These are phyloP conservation scores for Verticillium longisporum DNA, from an alignment of 2,329 filamentous ascomycete species.

Conservation along the genomic window DNA sequence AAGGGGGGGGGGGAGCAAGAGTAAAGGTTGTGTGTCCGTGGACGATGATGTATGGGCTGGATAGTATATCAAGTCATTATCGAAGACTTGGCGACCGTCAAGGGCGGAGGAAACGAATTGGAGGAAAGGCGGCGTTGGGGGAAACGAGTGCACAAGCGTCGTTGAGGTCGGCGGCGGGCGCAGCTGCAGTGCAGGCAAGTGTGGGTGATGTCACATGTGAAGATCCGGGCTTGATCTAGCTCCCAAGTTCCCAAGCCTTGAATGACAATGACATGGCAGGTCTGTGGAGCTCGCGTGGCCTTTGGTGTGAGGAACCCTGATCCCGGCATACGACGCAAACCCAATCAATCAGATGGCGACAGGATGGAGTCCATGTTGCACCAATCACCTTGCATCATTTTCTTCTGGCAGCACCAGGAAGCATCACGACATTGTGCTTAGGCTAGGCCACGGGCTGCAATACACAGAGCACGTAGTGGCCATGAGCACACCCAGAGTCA, in stretches of 20 bases:
- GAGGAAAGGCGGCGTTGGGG: background rate
- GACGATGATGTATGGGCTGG: background rate
- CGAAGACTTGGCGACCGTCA: background rate
- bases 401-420: too few relatives aligned
- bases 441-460: too few relatives aligned
- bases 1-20: constrained; percentile 3
- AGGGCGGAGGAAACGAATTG: background rate
- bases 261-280: background rate
- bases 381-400: too few relatives aligned
- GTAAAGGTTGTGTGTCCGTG: background rate
- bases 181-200: background rate
- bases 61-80: constrained; percentile 2
- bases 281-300: background rate
- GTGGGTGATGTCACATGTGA: constrained; percentile 10
- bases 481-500: too few relatives aligned
- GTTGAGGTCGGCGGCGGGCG: constrained; percentile 2
- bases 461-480: too few relatives aligned
- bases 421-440: too few relatives aligned
- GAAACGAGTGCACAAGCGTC: background rate
- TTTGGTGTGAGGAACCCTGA: background rate
- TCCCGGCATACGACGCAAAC: too few relatives aligned
- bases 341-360: background rate
- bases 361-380: too few relatives aligned
- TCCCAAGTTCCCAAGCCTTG: background rate
- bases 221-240: background rate